phyloP scores from a whole-genome alignment of 1,139 yeast genomes.

The Magnusiomyces ingens region DNA sequence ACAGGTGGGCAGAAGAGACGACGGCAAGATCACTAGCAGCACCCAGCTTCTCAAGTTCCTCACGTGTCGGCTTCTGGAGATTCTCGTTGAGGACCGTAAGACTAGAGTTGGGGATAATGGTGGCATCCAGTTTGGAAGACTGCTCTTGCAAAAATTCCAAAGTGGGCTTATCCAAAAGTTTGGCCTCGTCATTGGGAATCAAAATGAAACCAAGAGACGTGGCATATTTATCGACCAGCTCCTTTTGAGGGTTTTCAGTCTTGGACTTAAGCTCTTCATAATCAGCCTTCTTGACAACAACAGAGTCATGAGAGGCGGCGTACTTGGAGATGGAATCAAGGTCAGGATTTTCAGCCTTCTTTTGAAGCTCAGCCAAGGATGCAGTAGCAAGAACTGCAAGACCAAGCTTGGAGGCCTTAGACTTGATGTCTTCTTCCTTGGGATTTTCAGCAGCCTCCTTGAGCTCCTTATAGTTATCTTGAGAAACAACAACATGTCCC shows the following conservation, averaged over 20 bases:
- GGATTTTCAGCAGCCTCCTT: slow-evolving; percentile 23
- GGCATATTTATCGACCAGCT: slow-evolving; percentile 22
- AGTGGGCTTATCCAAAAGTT: slow-evolving; percentile 8
- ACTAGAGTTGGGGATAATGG: slow-evolving; percentile 28
- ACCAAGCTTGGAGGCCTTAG: slow-evolving; percentile 28
- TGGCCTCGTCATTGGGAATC: slow-evolving; percentile 17
- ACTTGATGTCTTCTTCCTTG: slow-evolving; percentile 20
- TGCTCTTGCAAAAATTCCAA: slow-evolving; percentile 7
- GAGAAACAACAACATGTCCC: slow-evolving; percentile 13
- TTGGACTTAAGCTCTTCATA: slow-evolving; percentile 7
- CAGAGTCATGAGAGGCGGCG: slow-evolving; percentile 28
- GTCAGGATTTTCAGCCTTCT: slow-evolving; percentile 29
- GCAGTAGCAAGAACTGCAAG: slow-evolving; percentile 24
- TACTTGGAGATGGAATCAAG: slow-evolving; percentile 27
- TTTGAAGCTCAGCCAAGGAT: slow-evolving; percentile 30
- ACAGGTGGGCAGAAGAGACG: slow-evolving; percentile 23
- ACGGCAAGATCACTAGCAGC: slow-evolving; percentile 24
- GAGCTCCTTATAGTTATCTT: slow-evolving; percentile 24
- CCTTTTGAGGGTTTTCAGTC: slow-evolving; percentile 17
- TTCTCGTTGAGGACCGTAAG: slow-evolving; percentile 20
- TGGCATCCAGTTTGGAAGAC: slow-evolving; percentile 12
- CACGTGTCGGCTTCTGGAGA: slow-evolving; percentile 11
- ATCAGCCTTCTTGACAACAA: slow-evolving; percentile 27
- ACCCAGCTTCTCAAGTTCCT: slow-evolving; percentile 18
- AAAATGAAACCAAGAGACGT: slow-evolving; percentile 19